Evolutionary conservation across 2,329 filamentous ascomycete species (phyloP), one percentile per base, ranked within the genome.

Genomic region (Fusarium lyarnte): DNA sequence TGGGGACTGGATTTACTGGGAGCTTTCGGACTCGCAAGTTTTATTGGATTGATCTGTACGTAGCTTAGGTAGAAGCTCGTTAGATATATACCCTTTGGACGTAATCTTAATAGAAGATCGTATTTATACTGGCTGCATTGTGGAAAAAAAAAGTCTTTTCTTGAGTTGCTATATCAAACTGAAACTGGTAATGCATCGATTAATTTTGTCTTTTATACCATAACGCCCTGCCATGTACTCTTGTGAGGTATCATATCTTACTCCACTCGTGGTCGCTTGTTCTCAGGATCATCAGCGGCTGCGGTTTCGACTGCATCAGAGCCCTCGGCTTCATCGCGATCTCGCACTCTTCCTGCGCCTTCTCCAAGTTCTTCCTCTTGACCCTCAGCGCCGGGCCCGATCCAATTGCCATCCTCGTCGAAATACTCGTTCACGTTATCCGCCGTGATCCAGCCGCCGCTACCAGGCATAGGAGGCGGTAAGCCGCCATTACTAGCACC

Each of bases 361-460:
- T 90, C 90, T 47, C 91, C 91, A 25, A 92, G 83, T 61, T 85
- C 88, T 31, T 82, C 82, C 66, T 79, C 85, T 53, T 67, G 46
- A 43, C 76, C 85, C 13, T 78, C 82, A 11, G 78, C 82, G 6
- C 78, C 83, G 14, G 78, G 76, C 3, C 78, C 80, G 71, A 93
- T 92, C 88, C 92, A 95, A 78, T 95, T 94, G 6, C 94, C 94
- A 13, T 94, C 88, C 69, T 88, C 90, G 76, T 96, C 93, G 81
- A 96, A 93, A 78, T 90, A 97, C 74, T 97, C 89, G 72, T 92
- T 86, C 79, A 97, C 91, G 77, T 98, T 98, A 63, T 97, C 95
- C 13, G 93, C 93, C 21, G 95, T 98, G 78, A 98, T 94, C 93
- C 93, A 95, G 0, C 93, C 93, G 0, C 89, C 89, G 54, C 92